Base-by-base conservation (phyloP, 345 rosid genomes). In the Citrus hindsii region DNA sequence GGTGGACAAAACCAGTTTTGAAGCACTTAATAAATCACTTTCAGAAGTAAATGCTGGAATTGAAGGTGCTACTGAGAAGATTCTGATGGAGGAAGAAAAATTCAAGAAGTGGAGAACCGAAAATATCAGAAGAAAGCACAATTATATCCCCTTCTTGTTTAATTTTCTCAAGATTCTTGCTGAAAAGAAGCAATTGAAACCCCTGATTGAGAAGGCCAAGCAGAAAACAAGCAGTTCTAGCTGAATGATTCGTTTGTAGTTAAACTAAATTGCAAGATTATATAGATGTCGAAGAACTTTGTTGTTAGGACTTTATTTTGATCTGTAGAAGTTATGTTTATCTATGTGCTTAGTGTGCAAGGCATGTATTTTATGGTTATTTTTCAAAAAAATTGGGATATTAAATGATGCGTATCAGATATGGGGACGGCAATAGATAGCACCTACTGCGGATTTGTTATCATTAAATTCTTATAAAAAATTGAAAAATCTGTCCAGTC, bases 161-260 rank as follows among this genome's bases (percentile, higher is more conserved):
- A 94, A 94, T 83, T 96, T 96, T 86, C 95, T 96, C 61, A 96
- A 96, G 86, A 90, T 94, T 85, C 98, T 96, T 13, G 98, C 99
- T 0, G 99, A 94, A 84, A 96, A 96, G 94, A 96, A 94, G 92
- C 99, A 96, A 87, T 83, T 96, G 90, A 96, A 94, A 81, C 98
- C 98, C 27, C 92, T 96, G 40, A 92, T 94, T 27, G 99, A 96
- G 90, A 94, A 94, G 82, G 99, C 99, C 60, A 94, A 92, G 89
- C 98, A 92, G 91, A 96, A 93, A 60, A 84, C 90, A 22, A 85
- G 88, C 84, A 85, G 86, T 85, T 61, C 87, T 42, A 84, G 86
- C 63, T 91, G 89, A 89, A 58, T 56, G 46, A 46, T 53, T 4
- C 1, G 14, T 9, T 8, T 66, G 18, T 46, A 28, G 33, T 21